Percentiles rank a stretch among this genome's conserved stretches.
Conservation (phyloP, 202 grass and related monocot genomes). For the Dendrocalamus latiflorus region DNA sequence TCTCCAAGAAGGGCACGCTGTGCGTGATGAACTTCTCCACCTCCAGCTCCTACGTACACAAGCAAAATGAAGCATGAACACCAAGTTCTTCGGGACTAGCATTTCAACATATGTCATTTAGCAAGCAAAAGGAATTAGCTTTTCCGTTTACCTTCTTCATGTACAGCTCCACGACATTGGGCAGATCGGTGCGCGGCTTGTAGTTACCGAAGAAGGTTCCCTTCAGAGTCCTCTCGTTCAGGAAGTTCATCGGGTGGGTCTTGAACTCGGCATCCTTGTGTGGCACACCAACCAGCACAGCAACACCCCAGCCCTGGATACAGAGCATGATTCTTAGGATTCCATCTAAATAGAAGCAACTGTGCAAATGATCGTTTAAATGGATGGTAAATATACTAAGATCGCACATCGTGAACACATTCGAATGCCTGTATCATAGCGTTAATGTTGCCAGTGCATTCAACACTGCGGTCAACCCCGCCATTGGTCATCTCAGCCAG, state of each 20-base stretch:
- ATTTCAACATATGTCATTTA: not conserved
- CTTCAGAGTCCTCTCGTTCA: constrained; percentile 86
- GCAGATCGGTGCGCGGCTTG: constrained; percentile 77
- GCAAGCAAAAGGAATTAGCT: not conserved
- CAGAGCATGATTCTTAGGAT: not conserved
- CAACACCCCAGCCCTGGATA: constrained; percentile 86
- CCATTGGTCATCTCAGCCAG: constrained; percentile 95
- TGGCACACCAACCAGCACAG: constrained; percentile 85
- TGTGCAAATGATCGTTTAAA: not conserved
- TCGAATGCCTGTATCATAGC: constrained; percentile 97
- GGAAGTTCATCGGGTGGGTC: constrained; percentile 82
- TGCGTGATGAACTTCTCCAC: too few relatives aligned
- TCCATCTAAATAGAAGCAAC: not conserved
- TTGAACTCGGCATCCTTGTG: constrained; percentile 90
- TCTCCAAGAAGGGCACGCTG: constrained; percentile 62
- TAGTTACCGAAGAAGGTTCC: constrained; percentile 97
- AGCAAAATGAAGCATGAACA: not conserved
- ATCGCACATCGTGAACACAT: constrained; percentile 84
- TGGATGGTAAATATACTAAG: not conserved
- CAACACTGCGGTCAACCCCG: constrained; percentile 84
- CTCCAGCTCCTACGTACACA: constrained; percentile 59
- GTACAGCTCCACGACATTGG: constrained; percentile 84
- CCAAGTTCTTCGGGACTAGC: not conserved
- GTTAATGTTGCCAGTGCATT: constrained; percentile 73
- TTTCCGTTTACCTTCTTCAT: constrained; percentile 59